Percentiles rank a stretch among this genome's conserved stretches.
These are phyloP conservation scores for Nissolia schottii DNA, from an alignment of 306 rosid genomes.

Conservation along the genomic window DNA sequence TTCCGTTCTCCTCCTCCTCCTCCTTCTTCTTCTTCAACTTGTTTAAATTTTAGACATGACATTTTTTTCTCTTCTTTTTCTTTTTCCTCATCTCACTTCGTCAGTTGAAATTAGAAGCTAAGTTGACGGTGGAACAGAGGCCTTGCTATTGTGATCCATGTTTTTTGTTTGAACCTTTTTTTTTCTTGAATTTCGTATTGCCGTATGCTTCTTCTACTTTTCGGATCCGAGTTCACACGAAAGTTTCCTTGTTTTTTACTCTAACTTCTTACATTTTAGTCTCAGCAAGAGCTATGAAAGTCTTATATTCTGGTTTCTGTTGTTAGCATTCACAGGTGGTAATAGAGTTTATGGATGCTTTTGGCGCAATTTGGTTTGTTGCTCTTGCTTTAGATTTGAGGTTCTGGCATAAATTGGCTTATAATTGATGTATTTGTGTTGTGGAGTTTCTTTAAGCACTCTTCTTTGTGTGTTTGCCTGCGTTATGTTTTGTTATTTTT, in stretches of 20 bases:
- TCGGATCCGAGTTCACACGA: neutral
- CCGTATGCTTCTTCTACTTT: neutral
- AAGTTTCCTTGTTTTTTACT: slow-evolving; percentile 13
- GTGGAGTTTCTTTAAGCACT: neutral
- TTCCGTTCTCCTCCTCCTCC: neutral
- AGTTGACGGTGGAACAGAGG: neutral
- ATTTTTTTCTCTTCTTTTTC: neutral
- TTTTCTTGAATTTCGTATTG: neutral
- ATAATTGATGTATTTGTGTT: neutral
- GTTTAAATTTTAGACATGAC: neutral
- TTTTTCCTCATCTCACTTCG: neutral
- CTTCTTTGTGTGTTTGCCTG: neutral
- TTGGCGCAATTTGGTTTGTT: neutral
- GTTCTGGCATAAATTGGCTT: neutral
- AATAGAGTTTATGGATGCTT: neutral
- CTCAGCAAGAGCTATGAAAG: neutral
- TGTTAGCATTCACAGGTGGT: neutral
- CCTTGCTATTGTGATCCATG: neutral
- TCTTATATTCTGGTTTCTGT: neutral
- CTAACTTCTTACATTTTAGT: neutral
- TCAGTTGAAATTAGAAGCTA: neutral
- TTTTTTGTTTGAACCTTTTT: neutral
- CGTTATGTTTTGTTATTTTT: neutral
- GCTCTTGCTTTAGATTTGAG: neutral
- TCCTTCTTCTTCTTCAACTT: neutral